A percentile compares a stretch with the other conserved stretches of the same genome.
phyloP scores from a whole-genome alignment of 371 early-diverging fungal species.

The Mycotypha africana region DNA sequence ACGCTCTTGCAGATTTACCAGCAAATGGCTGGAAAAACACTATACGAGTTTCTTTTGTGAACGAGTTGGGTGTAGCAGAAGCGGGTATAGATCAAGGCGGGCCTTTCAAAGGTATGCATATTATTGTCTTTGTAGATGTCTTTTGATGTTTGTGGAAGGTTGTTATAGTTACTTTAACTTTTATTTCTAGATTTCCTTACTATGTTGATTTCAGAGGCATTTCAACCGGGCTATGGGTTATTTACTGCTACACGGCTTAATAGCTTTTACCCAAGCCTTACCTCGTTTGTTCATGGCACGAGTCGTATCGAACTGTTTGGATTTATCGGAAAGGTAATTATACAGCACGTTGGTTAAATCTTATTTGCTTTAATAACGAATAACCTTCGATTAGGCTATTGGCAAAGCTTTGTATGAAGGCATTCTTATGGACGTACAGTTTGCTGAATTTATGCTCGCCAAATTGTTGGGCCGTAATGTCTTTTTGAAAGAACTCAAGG shows the following conservation, averaged over 20 bases:
- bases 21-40: constrained; percentile 60
- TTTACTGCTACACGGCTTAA: constrained; percentile 67
- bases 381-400: constrained; percentile 39
- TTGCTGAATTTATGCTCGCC: constrained; percentile 82
- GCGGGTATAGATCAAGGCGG: constrained; percentile 93
- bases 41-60: constrained; percentile 80
- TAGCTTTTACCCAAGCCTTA: constrained; percentile 65
- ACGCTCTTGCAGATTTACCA: constrained; percentile 46
- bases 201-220: constrained; percentile 66
- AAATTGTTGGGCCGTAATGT: constrained; percentile 73
- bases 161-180: no score
- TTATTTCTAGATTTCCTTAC: constrained; percentile 87
- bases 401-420: constrained; percentile 92
- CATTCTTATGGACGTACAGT: constrained; percentile 79
- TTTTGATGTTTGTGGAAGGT: no score
- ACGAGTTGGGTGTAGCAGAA: constrained; percentile 66
- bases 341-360: not conserved
- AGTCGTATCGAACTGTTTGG: constrained; percentile 60
- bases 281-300: constrained; percentile 38
- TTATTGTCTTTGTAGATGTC: no score
- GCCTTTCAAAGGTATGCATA: constrained; percentile 74
- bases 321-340: constrained; percentile 71
- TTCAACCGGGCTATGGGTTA: constrained; percentile 68
- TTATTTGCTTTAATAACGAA: not conserved
- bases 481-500: constrained; percentile 77